Base-by-base conservation (phyloP, 1,284 basidiomycete species). In the Cerrena zonata region DNA sequence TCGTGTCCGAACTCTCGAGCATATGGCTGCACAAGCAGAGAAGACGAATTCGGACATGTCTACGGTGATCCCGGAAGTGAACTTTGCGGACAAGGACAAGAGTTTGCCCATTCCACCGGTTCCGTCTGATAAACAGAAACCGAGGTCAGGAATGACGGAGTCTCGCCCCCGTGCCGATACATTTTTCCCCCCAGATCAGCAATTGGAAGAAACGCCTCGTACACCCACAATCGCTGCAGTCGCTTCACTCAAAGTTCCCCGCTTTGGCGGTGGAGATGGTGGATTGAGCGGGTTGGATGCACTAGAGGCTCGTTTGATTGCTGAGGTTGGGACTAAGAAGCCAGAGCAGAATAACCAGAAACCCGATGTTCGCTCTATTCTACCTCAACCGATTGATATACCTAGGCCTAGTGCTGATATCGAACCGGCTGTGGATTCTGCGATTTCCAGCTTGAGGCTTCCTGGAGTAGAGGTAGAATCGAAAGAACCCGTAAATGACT, bases 371-470 rank as follows among this genome's bases (percentile, higher is more conserved):
- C 69, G 81, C 52, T 68, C 66, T 44, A 68, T 80, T 30, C 57
- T 78, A 54, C 46, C 46, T 21, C 15, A 15, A 22, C 70, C 72
- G 12, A 78, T 79, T 48, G 62, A 68, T 19, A 81, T 78, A 40
- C 69, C 50, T 62, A 65, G 27, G 18, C 55, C 53, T 11, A 53
- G 53, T 39, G 61, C 55, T 15, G 51, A 27, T 7, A 53, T 51
- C n/a, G 47, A 41, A 7, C 72, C 75, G 11, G 65, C 77, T 52
- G 78, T 83, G 51, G 85, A 88, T 58, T 84, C 81, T 43, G 85
- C 82, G 23, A 88, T 87, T 46, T 87, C 85, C 38, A 88, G 85
- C 60, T 64, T 88, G 55, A 83, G 83, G 12, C 71, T 88, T n/a
- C 81, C 80, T 2, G 79, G 79, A 48, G 50, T 64, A 10, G 64